Evolutionary conservation across 208 protist species (phyloP).

Genomic region (Porcisia hertigi): DNA sequence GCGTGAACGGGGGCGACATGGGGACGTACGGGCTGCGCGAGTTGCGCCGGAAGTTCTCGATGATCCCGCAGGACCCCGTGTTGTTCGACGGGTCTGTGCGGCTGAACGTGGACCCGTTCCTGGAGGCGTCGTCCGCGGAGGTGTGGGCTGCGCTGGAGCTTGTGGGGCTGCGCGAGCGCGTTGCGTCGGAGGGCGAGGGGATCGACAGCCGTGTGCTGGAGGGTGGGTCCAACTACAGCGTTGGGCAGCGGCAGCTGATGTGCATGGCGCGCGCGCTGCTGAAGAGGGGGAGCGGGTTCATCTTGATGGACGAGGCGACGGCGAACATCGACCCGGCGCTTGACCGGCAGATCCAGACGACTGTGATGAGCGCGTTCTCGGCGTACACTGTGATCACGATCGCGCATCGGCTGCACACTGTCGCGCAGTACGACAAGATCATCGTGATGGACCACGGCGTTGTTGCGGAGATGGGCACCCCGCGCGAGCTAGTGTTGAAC

Average conservation of each 20-base stretch:
- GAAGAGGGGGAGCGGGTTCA: slow-evolving; percentile 53
- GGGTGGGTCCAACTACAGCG: slow-evolving; percentile 75
- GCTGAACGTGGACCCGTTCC: slow-evolving; percentile 79
- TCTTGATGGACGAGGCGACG: slow-evolving; percentile 87
- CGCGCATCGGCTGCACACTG: slow-evolving; percentile 78
- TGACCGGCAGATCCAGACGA: slow-evolving; percentile 65
- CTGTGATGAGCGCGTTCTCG: slow-evolving; percentile 54
- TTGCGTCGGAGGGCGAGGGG: slow-evolving; percentile 30
- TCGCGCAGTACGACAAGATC: slow-evolving; percentile 75
- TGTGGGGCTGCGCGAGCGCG: slow-evolving; percentile 47
- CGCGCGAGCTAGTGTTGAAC: slow-evolving; percentile 65
- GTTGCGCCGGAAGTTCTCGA: slow-evolving; percentile 68
- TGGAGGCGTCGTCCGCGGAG: slow-evolving; percentile 26
- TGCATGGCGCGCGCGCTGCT: slow-evolving; percentile 75
- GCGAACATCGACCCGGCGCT: slow-evolving; percentile 73
- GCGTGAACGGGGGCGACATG: slow-evolving; percentile 43
- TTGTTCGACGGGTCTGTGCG: slow-evolving; percentile 80
- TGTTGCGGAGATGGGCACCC: slow-evolving; percentile 58
- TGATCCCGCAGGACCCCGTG: slow-evolving; percentile 87
- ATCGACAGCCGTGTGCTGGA: slow-evolving; percentile 50
- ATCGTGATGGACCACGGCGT: slow-evolving; percentile 77
- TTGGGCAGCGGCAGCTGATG: slow-evolving; percentile 78
- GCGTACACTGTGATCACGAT: slow-evolving; percentile 83
- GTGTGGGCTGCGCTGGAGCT: slow-evolving; percentile 53
- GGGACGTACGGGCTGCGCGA: slow-evolving; percentile 39